A percentile compares a stretch with the other conserved stretches of the same genome.
Conservation (phyloP, 139 green algal species). For the Axilococcus clingmanii region DNA sequence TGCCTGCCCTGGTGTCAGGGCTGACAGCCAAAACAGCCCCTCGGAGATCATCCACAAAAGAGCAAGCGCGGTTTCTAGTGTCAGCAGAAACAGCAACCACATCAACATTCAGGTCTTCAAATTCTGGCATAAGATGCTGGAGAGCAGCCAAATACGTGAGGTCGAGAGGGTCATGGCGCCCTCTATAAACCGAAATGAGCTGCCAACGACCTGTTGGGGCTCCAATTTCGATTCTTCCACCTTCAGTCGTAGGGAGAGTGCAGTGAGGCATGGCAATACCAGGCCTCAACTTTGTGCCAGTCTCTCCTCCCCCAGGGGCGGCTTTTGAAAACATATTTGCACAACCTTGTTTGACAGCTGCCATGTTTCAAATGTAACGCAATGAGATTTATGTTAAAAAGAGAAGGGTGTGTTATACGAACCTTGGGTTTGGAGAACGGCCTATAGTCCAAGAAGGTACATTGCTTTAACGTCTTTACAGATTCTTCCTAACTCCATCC, state of each 20-base stretch:
- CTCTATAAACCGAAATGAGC: slow-evolving; percentile 40
- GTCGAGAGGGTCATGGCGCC: slow-evolving; percentile 43
- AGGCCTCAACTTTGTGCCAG: slow-evolving; percentile 21
- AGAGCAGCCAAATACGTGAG: slow-evolving; percentile 33
- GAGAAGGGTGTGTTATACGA: no score
- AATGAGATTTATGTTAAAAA: no score
- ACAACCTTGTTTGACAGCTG: no score
- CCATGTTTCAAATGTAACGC: no score
- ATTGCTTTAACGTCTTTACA: no score
- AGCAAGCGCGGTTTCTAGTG: slow-evolving; percentile 24
- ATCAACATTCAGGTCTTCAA: slow-evolving; percentile 43
- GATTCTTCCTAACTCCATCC: no score
- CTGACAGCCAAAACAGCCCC: slow-evolving; percentile 30
- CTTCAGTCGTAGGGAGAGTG: slow-evolving; percentile 29
- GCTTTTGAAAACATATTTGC: slow-evolving; percentile 16
- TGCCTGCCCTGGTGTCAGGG: slow-evolving; percentile 25
- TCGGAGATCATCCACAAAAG: slow-evolving; percentile 30
- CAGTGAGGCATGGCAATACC: slow-evolving; percentile 32
- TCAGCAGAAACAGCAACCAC: slow-evolving; percentile 43
- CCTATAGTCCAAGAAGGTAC: no score
- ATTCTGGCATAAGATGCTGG: slow-evolving; percentile 34
- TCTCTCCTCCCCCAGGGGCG: background rate
- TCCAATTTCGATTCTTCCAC: slow-evolving; percentile 41
- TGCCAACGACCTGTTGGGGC: slow-evolving; percentile 46
- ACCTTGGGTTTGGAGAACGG: no score